These are phyloP conservation scores for Tetrahymena malaccensis DNA, from an alignment of 73 alveolate genomes.

Conservation along the genomic window DNA sequence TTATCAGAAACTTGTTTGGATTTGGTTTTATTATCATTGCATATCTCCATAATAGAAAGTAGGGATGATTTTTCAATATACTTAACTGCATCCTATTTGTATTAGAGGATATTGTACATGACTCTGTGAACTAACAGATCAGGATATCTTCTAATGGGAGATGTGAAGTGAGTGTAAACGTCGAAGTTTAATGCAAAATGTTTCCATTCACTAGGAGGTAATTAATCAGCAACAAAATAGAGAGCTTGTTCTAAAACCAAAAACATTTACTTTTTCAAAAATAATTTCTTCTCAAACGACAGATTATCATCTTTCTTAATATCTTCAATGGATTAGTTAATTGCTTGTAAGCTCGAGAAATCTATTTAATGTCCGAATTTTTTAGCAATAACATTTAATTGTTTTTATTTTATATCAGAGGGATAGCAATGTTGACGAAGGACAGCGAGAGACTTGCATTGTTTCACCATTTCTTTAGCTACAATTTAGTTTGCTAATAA, in stretches of 20 bases:
- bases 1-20: conserved; percentile 21
- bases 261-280: not conserved
- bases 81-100: conserved; percentile 42
- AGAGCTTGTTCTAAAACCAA: conserved; percentile 45
- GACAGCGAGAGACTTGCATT: conserved; percentile 56
- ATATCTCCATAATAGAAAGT: conserved; percentile 3
- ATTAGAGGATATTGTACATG: conserved; percentile 60
- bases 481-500: conserved; percentile 94
- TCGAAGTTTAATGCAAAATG: conserved; percentile 86
- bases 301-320: conserved; percentile 1
- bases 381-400: not conserved
- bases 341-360: not conserved
- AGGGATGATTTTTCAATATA: not conserved
- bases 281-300: not conserved
- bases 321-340: not conserved
- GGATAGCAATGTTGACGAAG: conserved; percentile 76
- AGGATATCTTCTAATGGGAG: conserved; percentile 95
- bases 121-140: conserved; percentile 89
- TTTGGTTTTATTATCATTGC: conserved; percentile 26
- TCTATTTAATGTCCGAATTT: not conserved
- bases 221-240: conserved; percentile 64
- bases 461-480: conserved; percentile 68
- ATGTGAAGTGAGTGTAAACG: conserved; percentile 92
- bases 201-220: conserved; percentile 54
- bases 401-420: not conserved